Base-by-base conservation (phyloP, 2,329 filamentous ascomycete genomes). In the Aspergillus sp. region DNA sequence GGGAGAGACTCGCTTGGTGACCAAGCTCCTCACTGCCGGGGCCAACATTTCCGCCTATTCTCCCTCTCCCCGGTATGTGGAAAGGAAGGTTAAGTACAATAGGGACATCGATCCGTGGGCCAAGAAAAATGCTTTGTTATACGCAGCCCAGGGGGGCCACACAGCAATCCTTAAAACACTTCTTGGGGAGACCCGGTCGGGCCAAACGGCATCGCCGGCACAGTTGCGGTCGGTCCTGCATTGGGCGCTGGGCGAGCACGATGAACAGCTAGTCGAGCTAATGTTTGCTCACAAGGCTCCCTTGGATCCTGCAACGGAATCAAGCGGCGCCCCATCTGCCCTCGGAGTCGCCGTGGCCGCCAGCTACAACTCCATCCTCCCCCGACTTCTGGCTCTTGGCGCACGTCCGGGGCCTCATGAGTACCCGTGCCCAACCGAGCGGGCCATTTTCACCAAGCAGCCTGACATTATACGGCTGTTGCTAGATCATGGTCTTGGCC, bases 181-280 rank as follows among this genome's bases (percentile, higher is more conserved):
- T 52, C 58, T 60, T 2, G 48, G 21, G 5, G 45, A 60, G 28
- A 28, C 25, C 19, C 23, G 52, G 15, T 36, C 58, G 5, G 15
- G 30, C 36, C 58, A 50, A 38, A 47, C 25, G n/a, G 48, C 19
- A 5, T 19, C 43, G 13, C 25, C 45, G 1, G 43, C 30, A 8
- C 58, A 60, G 52, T 45, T 60, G 19, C 58, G 58, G 2, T 43
- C 52, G 9, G 52, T 56, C 13, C 45, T 60, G 25, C 58, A 60
- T 17, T 60, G 58, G 58, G 52, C 58, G 15, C 23, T 60, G 21
- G 52, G 52, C n/a, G 12, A 28, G 8, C 51, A 55, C 25, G 19
- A 45, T 15, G n/a, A 10, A 10, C 5, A 52, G 30, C 13, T 56
- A 32, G 52, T 60, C 36, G 52, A 60, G 51, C 25, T 56, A 17